phyloP scores from a whole-genome alignment of 2,329 filamentous ascomycete species.

The Apiospora kogelbergensis region DNA sequence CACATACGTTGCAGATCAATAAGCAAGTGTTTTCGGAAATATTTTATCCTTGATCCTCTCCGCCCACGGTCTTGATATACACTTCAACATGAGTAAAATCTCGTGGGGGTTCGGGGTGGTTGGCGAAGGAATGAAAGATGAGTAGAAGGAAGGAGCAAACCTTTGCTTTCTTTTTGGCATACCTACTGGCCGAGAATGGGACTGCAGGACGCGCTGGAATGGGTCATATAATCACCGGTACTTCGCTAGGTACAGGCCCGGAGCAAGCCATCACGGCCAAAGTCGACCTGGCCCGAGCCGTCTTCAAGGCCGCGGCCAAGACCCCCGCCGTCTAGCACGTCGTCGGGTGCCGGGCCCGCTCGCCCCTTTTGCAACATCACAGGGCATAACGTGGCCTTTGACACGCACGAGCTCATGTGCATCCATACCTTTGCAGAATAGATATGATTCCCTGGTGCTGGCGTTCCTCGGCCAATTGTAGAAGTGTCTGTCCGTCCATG shows the following conservation, averaged over 20 bases:
- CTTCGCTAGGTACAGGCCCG: background rate
- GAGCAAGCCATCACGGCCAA: background rate
- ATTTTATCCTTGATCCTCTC: background rate
- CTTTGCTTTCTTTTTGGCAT: background rate
- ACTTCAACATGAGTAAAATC: background rate
- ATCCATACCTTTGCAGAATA: no score
- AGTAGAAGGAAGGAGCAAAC: background rate
- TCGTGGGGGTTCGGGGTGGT: background rate
- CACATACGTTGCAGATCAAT: no score
- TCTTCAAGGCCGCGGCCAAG: background rate
- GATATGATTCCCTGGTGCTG: no score
- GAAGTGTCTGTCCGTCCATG: no score
- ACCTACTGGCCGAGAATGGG: background rate
- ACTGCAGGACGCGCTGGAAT: background rate
- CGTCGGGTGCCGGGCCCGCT: background rate
- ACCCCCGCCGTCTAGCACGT: background rate
- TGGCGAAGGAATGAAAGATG: background rate
- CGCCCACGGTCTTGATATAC: background rate
- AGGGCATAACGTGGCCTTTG: no score
- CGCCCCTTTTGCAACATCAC: no score
- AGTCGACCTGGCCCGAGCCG: background rate
- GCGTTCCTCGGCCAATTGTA: no score
- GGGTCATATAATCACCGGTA: background rate
- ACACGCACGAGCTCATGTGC: background rate
- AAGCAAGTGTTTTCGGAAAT: background rate